Evolutionary conservation across 1,284 basidiomycete species (phyloP).

Genomic region (Schizophyllum commune): DNA sequence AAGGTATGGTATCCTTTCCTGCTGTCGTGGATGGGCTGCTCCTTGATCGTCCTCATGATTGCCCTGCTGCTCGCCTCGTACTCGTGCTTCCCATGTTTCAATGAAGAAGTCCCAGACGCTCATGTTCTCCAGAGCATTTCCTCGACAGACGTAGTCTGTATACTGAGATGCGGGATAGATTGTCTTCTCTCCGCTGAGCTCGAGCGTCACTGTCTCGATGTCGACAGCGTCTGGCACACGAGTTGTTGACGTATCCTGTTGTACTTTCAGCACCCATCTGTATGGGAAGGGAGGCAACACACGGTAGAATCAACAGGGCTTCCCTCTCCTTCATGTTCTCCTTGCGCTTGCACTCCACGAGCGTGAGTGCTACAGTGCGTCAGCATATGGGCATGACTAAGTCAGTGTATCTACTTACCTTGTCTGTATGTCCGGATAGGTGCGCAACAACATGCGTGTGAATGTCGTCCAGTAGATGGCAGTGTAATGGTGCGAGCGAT

Average conservation of each 20-base stretch:
- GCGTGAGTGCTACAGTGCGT: no score
- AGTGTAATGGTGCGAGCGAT: conserved; percentile 19
- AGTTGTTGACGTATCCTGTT: no score
- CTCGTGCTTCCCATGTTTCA: conserved; percentile 12
- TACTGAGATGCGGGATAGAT: conserved; percentile 10
- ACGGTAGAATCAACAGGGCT: no score
- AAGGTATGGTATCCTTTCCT: conserved; percentile 6
- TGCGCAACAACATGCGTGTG: conserved; percentile 12
- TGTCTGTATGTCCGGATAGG: neutral
- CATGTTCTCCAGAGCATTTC: conserved; percentile 2
- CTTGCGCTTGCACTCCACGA: no score
- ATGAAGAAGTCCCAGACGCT: conserved; percentile 13
- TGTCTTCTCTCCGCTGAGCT: neutral
- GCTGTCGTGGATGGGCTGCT: neutral
- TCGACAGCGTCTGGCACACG: no score
- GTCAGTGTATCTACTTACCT: neutral
- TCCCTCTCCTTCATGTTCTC: no score
- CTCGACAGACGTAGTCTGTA: conserved; percentile 11
- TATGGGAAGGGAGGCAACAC: no score
- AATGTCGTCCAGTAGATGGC: conserved; percentile 20
- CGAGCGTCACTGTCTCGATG: no score
- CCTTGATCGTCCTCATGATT: neutral
- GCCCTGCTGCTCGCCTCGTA: neutral
- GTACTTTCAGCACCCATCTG: no score
- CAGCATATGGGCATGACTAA: no score